Evolutionary conservation across 495 filamentous ascomycete species (phyloP), one percentile per base, ranked within the genome.

Genomic region (Aspergillus conjunctus): DNA sequence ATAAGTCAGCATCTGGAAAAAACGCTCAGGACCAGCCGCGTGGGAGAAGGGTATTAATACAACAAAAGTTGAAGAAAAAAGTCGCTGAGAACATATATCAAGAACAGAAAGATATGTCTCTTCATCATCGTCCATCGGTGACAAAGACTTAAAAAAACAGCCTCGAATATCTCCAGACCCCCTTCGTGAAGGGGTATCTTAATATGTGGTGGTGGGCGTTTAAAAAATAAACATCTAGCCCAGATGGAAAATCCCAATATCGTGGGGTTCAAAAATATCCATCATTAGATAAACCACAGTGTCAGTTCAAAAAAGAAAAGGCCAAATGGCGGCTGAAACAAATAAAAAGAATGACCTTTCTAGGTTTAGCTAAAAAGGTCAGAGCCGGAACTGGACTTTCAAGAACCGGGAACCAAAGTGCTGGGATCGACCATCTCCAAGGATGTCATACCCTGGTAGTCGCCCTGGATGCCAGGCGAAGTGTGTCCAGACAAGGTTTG

Each of bases 401-500:
- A 73, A n/a, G 71, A 72, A 34, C 71, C 69, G 22, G 68, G 59
- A 18, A 69, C 69, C 66, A 75, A 56, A 22, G 68, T 67, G 33
- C 69, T 71, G 14, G 72, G 70, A 46, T 89, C 87, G 46, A 88
- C 83, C 34, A 81, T 77, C 49, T 90, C 87, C 56, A 88, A 85
- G 10, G 44, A 48, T 53, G 88, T 82, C 63, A 91, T 81, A 63
- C 87, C 81, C 60, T 87, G 88, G 73, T 90, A 86, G 66, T 91
- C 88, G 76, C 68, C 84, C 72, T 68, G 81, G 71, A 68, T 77
- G 56, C 64, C 86, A 68, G 66, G 77, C 57, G 71, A 82, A 73
- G 67, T 68, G 60, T 72, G 77, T 30, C 68, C 75, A 56, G 67
- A 68, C 69, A 77, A 79, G 73, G 65, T 67, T 45, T 81, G 76